Percentiles rank a stretch among this genome's conserved stretches.
phyloP scores from a whole-genome alignment of 139 green algal species.

The Pedinophyceae sp. region DNA sequence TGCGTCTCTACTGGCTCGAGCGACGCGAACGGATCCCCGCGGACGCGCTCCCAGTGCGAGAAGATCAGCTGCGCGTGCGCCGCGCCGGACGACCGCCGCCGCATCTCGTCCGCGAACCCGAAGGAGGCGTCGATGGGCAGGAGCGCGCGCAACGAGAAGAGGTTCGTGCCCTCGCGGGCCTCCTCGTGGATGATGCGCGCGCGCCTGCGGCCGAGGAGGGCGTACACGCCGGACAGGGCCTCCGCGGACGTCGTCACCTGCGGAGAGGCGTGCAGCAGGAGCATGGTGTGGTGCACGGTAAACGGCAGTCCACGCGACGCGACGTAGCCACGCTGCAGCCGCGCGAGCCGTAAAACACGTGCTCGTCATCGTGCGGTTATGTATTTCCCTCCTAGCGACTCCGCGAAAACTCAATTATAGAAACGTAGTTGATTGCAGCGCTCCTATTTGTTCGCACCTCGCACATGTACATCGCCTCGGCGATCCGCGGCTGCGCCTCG shows the following conservation, averaged over 20 bases:
- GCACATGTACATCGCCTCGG: conserved; percentile 87
- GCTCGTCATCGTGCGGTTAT: too few species aligned
- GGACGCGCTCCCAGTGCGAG: conserved; percentile 84
- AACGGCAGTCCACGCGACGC: not conserved
- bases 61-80: conserved; percentile 75
- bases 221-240: conserved; percentile 57
- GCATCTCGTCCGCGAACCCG: conserved; percentile 88
- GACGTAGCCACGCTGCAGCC: too few species aligned
- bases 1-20: conserved; percentile 86
- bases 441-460: too few species aligned
- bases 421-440: too few species aligned
- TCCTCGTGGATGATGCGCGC: conserved; percentile 70
- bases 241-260: conserved; percentile 20
- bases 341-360: too few species aligned
- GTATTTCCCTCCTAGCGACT: too few species aligned
- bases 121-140: conserved; percentile 83
- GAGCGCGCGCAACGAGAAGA: conserved; percentile 66
- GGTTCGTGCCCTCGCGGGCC: conserved; percentile 82
- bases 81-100: conserved; percentile 56
- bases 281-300: not conserved
- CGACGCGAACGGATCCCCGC: conserved; percentile 90
- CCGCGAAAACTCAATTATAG: too few species aligned
- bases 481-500: conserved; percentile 62
- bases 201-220: conserved; percentile 62
- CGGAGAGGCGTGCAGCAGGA: not conserved